These are phyloP conservation scores for Lentinula edodes DNA, from an alignment of 768 basidiomycete species.

Conservation along the genomic window DNA sequence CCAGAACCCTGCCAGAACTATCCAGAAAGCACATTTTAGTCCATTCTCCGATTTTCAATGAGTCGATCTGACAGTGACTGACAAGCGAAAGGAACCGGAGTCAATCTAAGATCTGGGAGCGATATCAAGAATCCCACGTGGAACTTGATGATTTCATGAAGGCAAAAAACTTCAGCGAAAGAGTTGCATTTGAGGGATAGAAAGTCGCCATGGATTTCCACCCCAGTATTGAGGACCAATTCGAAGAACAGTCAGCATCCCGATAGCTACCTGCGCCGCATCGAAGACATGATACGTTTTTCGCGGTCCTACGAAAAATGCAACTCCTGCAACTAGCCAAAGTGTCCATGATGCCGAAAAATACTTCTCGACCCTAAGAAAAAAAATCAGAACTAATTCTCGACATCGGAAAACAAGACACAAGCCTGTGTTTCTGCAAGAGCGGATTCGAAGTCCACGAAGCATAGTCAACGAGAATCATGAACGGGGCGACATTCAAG, in stretches of 20 bases:
- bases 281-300: constrained; percentile 65
- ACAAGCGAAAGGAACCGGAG: constrained; percentile 5
- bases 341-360: constrained; percentile 52
- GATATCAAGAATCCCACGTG: constrained; percentile 5
- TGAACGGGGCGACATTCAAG: constrained; percentile 56
- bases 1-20: neutral
- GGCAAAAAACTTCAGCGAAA: neutral
- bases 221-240: constrained; percentile 49
- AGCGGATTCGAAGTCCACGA: constrained; percentile 41
- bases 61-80: neutral
- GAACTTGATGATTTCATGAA: neutral
- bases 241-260: constrained; percentile 37
- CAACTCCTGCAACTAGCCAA: constrained; percentile 38
- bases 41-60: neutral
- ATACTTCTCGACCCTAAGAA: constrained; percentile 30
- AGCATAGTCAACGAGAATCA: constrained; percentile 57
- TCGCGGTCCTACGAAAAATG: constrained; percentile 66
- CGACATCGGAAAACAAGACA: constrained; percentile 4
- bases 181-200: neutral
- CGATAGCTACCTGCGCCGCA: constrained; percentile 42
- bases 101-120: constrained; percentile 6
- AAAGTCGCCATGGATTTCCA: constrained; percentile 26
- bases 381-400: constrained; percentile 9
- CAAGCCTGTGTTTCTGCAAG: constrained; percentile 39
- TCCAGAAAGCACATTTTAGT: neutral